Evolutionary conservation across 257 asterid species (phyloP), one percentile per base, ranked within the genome.

Genomic region (Primulina tabacum): DNA sequence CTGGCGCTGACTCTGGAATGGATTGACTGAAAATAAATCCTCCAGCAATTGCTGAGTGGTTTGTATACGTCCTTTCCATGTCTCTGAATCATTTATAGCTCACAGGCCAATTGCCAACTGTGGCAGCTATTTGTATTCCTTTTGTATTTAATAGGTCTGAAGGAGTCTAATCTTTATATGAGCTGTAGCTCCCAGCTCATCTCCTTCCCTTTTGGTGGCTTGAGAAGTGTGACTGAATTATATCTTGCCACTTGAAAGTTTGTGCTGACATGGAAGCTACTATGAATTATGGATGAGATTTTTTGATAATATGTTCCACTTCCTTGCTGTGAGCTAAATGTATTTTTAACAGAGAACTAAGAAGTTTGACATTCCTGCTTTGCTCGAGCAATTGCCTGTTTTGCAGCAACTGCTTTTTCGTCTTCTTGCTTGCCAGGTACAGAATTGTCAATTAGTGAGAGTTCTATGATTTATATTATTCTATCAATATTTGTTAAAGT

Each of bases 401-500:
- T 32, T 90, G 83, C 96, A 90, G 72, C 81, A 80, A 38, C 90
- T 88, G 77, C 96, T 90, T 74, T 83, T 78, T 28, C 97, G 94
- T 70, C 95, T 90, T 30, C 86, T 90, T 38, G 77, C 71, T 74
- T 90, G 95, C 55, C 82, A 85, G 97, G 97, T 87, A 71, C 65
- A 65, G 63, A 62, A 32, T 64, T 30, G 40, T 57, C 56, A 55
- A 12, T 47, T 67, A 37, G 28, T 55, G 9, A 10, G 61, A 60
- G 30, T 5, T 63, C 40, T 29, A 11, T 52, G 18, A 53, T 32
- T 37, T 29, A 30, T 34, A 60, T 57, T 34, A 53, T 34, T 69
- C n/a, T 18, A 55, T 59, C 14, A 62, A 62, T 58, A 60, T 33
- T 65, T 34, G 38, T 17, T 72, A 35, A 38, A 35, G 55, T 64